phyloP scores from a whole-genome alignment of 768 basidiomycete genomes.

The Suillus bovinus region DNA sequence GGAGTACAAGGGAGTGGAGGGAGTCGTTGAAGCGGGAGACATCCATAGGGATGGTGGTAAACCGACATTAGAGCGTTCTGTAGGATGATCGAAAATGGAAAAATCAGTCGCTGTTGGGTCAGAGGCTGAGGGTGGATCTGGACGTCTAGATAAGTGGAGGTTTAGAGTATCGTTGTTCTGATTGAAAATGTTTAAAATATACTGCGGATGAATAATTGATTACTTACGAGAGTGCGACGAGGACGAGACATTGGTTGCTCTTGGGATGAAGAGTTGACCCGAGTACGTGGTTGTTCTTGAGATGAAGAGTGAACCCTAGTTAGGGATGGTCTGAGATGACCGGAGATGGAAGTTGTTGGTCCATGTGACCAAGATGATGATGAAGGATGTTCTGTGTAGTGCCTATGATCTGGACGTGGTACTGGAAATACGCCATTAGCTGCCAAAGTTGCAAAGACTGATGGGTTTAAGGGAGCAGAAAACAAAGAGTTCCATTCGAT shows the following conservation, averaged over 20 bases:
- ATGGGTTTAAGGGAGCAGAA: conserved; percentile 60
- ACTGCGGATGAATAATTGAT: not conserved
- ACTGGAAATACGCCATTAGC: conserved; percentile 57
- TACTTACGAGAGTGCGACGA: not conserved
- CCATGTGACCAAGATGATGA: conserved; percentile 30
- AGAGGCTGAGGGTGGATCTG: not conserved
- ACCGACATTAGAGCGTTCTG: conserved; percentile 53
- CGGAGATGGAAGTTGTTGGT: conserved; percentile 20
- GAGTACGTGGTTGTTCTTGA: conserved; percentile 14
- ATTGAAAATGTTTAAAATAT: not conserved
- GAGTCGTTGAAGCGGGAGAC: conserved; percentile 61
- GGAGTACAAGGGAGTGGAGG: conserved; percentile 43
- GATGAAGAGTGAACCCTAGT: conserved; percentile 32
- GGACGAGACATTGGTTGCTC: not conserved
- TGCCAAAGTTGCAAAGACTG: conserved; percentile 60
- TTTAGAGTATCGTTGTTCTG: not conserved
- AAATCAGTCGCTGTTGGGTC: conserved; percentile 23
- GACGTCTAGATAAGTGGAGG: conserved; percentile 11
- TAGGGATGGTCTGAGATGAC: conserved; percentile 28
- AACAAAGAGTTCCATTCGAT: conserved; percentile 59
- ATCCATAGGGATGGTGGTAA: conserved; percentile 84
- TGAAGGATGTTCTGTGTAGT: conserved; percentile 21
- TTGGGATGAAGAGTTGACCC: conserved; percentile 26
- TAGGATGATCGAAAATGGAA: conserved; percentile 29
- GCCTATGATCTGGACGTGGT: conserved; percentile 20